Percentiles rank a stretch among this genome's conserved stretches.
These are phyloP conservation scores for Magnolia sinica DNA, from an alignment of 164 flowering plant species.

Conservation along the genomic window DNA sequence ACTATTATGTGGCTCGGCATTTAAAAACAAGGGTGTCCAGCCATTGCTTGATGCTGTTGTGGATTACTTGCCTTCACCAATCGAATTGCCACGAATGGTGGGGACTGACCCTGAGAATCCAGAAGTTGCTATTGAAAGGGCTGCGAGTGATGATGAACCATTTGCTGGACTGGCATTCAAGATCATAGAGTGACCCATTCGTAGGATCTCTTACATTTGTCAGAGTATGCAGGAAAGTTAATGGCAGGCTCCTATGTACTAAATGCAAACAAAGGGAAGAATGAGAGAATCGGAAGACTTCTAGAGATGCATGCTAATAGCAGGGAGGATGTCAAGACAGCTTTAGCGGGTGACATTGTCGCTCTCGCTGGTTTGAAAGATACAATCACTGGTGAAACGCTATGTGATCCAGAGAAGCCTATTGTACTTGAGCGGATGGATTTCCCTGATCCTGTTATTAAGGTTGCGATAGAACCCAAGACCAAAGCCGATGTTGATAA, in stretches of 20 bases:
- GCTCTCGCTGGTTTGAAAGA: conserved; percentile 96
- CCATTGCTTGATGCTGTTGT: conserved; percentile 92
- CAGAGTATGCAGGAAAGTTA: conserved; percentile 79
- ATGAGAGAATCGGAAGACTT: conserved; percentile 91
- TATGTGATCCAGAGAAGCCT: conserved; percentile 75
- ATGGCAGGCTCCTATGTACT: conserved; percentile 78
- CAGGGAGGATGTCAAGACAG: conserved; percentile 80
- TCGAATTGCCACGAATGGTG: conserved; percentile 82
- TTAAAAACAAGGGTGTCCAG: conserved; percentile 96
- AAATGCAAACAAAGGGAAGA: conserved; percentile 91
- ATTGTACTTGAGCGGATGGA: conserved; percentile 94
- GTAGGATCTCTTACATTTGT: conserved; percentile 94
- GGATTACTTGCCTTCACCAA: conserved; percentile 88
- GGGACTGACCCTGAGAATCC: conserved; percentile 93
- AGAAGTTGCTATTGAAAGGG: conserved; percentile 50
- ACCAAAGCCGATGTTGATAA: conserved; percentile 94
- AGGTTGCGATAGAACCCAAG: conserved; percentile 97
- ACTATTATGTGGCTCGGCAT: conserved; percentile 89
- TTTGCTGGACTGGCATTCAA: conserved; percentile 95
- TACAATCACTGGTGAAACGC: conserved; percentile 94
- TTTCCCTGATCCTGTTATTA: conserved; percentile 97
- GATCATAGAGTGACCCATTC: conserved; percentile 89
- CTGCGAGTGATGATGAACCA: conserved; percentile 79
- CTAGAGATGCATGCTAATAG: conserved; percentile 98
- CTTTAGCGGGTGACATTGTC: conserved; percentile 83